Conservation (phyloP, 306 rosid species). For the Malus sieversii region DNA sequence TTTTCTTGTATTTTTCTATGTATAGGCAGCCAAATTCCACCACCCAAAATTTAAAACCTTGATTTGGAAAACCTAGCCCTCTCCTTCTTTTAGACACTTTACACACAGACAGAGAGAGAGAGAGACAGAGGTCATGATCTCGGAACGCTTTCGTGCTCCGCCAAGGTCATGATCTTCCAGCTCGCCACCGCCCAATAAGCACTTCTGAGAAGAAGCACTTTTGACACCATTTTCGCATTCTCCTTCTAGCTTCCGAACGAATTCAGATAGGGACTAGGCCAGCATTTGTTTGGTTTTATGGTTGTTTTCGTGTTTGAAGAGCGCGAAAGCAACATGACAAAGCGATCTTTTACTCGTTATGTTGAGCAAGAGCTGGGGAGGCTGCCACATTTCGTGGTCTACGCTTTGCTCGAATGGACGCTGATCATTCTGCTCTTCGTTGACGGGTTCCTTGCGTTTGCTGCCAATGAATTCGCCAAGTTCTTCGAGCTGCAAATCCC, state of each 20-base stretch:
- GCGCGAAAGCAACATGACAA: constrained; percentile 23
- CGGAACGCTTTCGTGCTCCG: constrained; percentile 16
- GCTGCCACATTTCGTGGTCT: constrained; percentile 59
- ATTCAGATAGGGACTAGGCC: not conserved
- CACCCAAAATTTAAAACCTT: constrained; percentile 36
- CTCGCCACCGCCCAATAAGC: constrained; percentile 3
- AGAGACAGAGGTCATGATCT: constrained; percentile 49
- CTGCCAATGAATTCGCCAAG: constrained; percentile 66
- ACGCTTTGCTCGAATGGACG: constrained; percentile 70
- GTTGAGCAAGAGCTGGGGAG: constrained; percentile 54
- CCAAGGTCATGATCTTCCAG: constrained; percentile 66
- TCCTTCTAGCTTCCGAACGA: not conserved
- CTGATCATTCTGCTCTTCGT: constrained; percentile 58
- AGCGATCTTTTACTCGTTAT: constrained; percentile 40
- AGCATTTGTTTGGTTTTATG: not conserved
- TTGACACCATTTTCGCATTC: not conserved
- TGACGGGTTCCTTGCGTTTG: constrained; percentile 63
- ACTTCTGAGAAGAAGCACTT: not conserved
- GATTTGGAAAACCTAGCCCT: constrained; percentile 15
- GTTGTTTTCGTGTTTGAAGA: not conserved
- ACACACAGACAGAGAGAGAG: constrained; percentile 15
- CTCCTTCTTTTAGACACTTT: not conserved
- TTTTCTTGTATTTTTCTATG: constrained; percentile 20
- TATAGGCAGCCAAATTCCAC: constrained; percentile 35
- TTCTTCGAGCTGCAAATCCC: constrained; percentile 62